Conservation (phyloP, 179 eudicot genomes). For the Beta lomatogona region DNA sequence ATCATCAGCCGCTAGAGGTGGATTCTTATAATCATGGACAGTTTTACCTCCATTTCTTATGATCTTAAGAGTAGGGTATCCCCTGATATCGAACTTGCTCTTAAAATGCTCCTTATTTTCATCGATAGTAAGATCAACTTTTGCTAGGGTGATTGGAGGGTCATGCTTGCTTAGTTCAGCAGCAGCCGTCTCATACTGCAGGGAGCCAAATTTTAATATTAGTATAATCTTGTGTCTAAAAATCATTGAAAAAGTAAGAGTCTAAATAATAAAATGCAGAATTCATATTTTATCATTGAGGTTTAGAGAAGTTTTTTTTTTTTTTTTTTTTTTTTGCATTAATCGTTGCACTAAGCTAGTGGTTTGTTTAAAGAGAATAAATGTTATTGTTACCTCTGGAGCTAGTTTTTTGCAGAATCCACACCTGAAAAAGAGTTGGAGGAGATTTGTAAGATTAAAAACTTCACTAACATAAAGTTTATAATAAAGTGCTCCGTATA, state of each 20-base stretch:
- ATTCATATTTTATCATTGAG: no score
- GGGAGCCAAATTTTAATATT: not conserved
- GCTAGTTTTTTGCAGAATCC: slow-evolving; percentile 4
- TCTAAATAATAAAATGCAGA: not conserved
- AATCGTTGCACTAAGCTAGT: not conserved
- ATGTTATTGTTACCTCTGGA: slow-evolving; percentile 9
- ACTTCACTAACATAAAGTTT: no score
- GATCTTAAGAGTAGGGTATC: slow-evolving; percentile 46
- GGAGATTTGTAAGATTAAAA: not conserved
- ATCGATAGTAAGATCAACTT: slow-evolving; percentile 39
- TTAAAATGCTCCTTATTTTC: slow-evolving; percentile 20
- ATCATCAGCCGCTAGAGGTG: slow-evolving; percentile 52
- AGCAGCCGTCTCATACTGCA: slow-evolving; percentile 52
- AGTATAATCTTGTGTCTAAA: not conserved
- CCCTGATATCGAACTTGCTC: slow-evolving; percentile 16
- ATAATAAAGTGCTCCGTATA: no score
- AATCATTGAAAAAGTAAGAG: not conserved
- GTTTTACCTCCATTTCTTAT: slow-evolving; percentile 34
- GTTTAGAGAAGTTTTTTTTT: no score
- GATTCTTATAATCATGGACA: slow-evolving; percentile 35
- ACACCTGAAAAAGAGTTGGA: slow-evolving; percentile 7
- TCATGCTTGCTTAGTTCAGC: slow-evolving; percentile 38
- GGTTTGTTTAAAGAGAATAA: not conserved
- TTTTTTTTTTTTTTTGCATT: no score
- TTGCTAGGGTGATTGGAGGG: slow-evolving; percentile 43